A percentile compares a stretch with the other conserved stretches of the same genome.
Conservation (phyloP, 208 protist genomes). For the Endotrypanum monterogeii region DNA sequence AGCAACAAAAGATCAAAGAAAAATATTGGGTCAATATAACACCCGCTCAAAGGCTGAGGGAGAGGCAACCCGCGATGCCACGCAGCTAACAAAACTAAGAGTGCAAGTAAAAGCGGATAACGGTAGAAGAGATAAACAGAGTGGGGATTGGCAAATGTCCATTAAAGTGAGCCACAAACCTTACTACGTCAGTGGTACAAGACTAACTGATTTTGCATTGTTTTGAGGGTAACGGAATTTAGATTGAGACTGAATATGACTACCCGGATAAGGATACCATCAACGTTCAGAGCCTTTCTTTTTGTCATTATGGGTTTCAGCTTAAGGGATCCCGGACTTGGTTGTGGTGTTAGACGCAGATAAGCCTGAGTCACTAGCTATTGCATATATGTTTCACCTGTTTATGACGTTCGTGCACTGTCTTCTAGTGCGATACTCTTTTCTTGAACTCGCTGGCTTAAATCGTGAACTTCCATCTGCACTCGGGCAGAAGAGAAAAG, state of each 20-base stretch:
- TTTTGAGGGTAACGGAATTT: not conserved
- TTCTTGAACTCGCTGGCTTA: conserved; percentile 26
- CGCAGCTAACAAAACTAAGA: not conserved
- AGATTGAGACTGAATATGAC: not conserved
- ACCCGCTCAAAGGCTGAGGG: not conserved
- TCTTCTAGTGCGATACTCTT: conserved; percentile 29
- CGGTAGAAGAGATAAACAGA: not conserved
- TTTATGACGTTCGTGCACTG: conserved; percentile 1
- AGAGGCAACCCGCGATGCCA: conserved; percentile 2
- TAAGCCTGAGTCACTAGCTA: not conserved
- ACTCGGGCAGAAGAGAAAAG: conserved; percentile 20
- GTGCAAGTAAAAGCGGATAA: not conserved
- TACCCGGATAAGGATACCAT: not conserved
- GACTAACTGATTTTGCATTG: not conserved
- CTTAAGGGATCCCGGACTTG: not conserved
- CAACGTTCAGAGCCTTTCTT: not conserved
- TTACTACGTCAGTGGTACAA: not conserved
- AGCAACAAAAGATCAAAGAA: not conserved
- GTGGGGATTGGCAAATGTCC: not conserved
- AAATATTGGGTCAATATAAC: not conserved
- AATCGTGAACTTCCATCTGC: conserved; percentile 30
- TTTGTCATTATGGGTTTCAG: not conserved
- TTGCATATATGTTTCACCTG: not conserved
- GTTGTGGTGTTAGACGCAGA: not conserved
- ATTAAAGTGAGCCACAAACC: not conserved